Percentiles rank a stretch among this genome's conserved stretches.
Conservation (phyloP, 73 alveolate genomes). For the Uronychia binucleata region DNA sequence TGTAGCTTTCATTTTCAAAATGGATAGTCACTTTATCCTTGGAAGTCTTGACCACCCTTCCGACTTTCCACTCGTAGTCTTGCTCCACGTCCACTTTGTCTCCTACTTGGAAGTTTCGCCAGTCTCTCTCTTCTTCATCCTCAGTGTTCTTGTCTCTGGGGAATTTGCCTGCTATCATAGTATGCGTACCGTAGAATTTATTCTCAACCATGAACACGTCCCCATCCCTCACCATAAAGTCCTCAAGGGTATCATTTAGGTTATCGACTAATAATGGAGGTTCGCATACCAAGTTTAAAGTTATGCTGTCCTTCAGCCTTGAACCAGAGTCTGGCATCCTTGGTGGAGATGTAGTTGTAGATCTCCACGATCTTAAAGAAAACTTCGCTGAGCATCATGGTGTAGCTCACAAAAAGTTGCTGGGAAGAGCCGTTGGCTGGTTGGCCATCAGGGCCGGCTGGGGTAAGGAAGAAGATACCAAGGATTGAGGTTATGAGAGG, state of each 20-base stretch:
- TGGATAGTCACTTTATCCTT: conserved; percentile 49
- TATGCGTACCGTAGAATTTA: conserved; percentile 43
- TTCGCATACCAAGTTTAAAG: conserved; percentile 30
- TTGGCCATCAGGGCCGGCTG: conserved; percentile 48
- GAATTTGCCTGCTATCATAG: neutral
- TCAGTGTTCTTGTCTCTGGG: conserved; percentile 3
- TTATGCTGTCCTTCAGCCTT: conserved; percentile 35
- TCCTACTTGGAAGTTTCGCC: conserved; percentile 64
- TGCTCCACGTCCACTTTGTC: conserved; percentile 57
- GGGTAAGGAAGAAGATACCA: conserved; percentile 2
- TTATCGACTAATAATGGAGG: neutral
- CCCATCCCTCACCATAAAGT: conserved; percentile 44
- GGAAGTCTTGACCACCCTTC: conserved; percentile 23
- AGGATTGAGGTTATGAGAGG: conserved; percentile 18
- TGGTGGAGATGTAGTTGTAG: conserved; percentile 53
- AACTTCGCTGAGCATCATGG: conserved; percentile 54
- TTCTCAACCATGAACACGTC: conserved; percentile 63
- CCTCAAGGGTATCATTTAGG: conserved; percentile 39
- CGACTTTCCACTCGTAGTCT: conserved; percentile 63
- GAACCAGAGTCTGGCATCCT: conserved; percentile 58
- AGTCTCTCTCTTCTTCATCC: conserved; percentile 29
- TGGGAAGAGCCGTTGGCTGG: conserved; percentile 36
- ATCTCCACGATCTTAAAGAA: conserved; percentile 51
- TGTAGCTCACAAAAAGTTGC: conserved; percentile 36
- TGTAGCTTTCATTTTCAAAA: conserved; percentile 46